Evolutionary conservation across 768 basidiomycete genomes (phyloP).

Genomic region (Mrakia hoshinonis): DNA sequence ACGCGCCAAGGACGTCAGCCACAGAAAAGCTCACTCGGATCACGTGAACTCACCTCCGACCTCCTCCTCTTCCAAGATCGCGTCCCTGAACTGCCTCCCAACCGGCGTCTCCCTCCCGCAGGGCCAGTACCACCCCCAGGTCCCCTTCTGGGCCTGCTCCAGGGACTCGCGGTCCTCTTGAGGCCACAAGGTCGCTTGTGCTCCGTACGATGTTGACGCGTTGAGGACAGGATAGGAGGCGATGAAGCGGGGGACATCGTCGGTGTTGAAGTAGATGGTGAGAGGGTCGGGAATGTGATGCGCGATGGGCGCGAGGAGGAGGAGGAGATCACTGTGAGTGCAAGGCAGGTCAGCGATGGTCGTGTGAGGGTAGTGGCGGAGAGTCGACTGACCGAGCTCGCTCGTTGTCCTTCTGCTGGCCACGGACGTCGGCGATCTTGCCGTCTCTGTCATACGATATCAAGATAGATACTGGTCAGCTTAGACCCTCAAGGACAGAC

Average conservation of each 20-base stretch:
- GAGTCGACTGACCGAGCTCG: not conserved
- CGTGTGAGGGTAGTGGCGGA: not conserved
- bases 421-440: conserved; percentile 12
- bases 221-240: conserved; percentile 14
- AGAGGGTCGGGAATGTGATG: not conserved
- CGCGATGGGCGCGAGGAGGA: conserved; percentile 13
- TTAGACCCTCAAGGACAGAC: not conserved
- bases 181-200: conserved; percentile 8
- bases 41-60: not conserved
- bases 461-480: not conserved
- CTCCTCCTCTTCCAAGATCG: not conserved
- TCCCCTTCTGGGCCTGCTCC: conserved; percentile 11
- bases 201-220: conserved; percentile 13
- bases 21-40: not conserved
- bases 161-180: conserved; percentile 1
- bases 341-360: not conserved
- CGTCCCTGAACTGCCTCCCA: not conserved
- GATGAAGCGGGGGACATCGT: conserved; percentile 18
- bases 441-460: not conserved
- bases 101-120: conserved; percentile 12
- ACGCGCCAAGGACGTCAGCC: not conserved
- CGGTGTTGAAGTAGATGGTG: conserved; percentile 22
- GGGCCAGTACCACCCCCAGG: conserved; percentile 12
- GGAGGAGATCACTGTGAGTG: not conserved
- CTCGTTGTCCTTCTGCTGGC: not conserved